These are phyloP conservation scores for Podosphaera xanthii DNA, from an alignment of 2,329 filamentous ascomycete genomes.

Conservation along the genomic window DNA sequence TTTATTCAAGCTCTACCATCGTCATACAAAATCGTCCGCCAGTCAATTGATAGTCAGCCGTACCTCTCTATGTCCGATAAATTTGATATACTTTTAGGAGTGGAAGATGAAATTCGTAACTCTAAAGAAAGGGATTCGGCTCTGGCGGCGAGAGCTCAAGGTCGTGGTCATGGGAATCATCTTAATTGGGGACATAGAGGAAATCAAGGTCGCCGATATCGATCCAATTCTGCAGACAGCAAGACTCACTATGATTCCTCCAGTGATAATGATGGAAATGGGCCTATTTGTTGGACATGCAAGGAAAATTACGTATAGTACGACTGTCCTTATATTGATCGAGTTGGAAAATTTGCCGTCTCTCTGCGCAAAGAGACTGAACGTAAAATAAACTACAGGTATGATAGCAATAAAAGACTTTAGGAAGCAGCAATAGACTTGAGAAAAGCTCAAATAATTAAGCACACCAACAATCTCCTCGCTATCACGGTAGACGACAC, in stretches of 20 bases:
- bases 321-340: too few species aligned
- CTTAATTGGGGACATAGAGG: background rate
- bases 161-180: background rate
- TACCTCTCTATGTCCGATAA: background rate
- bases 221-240: too few species aligned
- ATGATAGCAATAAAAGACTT: background rate
- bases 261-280: too few species aligned
- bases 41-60: background rate
- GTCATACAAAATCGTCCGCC: background rate
- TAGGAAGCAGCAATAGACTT: background rate
- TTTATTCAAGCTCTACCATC: background rate
- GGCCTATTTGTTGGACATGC: too few species aligned
- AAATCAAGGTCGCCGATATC: background rate
- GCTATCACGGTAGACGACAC: background rate
- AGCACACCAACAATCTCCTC: background rate
- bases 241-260: too few species aligned
- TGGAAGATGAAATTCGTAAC: background rate
- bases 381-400: background rate
- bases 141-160: background rate
- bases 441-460: background rate
- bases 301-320: too few species aligned
- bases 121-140: background rate
- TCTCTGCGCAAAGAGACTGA: background rate
- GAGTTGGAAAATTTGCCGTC: too few species aligned
- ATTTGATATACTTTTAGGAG: background rate